A percentile compares a stretch with the other conserved stretches of the same genome.
Evolutionary conservation across 805 yeast species (phyloP).

Genomic region (Saccharomycopsis sp.): DNA sequence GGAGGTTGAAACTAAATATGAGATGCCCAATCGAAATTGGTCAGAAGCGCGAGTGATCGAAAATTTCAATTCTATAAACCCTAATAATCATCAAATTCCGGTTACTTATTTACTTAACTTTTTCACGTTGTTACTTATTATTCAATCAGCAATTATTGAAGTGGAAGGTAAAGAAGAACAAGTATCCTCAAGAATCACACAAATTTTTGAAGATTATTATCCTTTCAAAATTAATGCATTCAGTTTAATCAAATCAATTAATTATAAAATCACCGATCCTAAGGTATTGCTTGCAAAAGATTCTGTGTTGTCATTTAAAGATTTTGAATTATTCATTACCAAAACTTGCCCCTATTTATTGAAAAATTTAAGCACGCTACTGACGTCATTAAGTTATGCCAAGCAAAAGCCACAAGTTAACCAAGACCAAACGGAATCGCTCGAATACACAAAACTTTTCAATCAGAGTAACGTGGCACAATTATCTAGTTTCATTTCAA

Average conservation of each 20-base stretch:
- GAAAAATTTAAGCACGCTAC: slow-evolving; percentile 35
- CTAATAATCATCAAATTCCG: neutral
- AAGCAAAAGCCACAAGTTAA: slow-evolving; percentile 9
- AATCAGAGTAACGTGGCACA: slow-evolving; percentile 38
- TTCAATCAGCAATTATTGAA: slow-evolving; percentile 2
- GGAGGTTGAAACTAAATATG: slow-evolving; percentile 6
- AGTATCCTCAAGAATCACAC: neutral
- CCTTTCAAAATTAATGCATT: slow-evolving; percentile 23
- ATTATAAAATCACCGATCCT: slow-evolving; percentile 14
- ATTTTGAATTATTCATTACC: slow-evolving; percentile 30
- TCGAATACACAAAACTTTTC: slow-evolving; percentile 31
- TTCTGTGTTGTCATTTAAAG: slow-evolving; percentile 26
- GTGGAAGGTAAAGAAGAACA: neutral
- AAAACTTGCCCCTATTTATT: slow-evolving; percentile 39
- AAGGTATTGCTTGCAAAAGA: slow-evolving; percentile 7
- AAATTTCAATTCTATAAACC: neutral
- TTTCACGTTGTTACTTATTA: slow-evolving; percentile 10
- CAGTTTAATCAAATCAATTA: slow-evolving; percentile 24
- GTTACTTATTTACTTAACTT: slow-evolving; percentile 11
- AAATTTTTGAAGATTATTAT: slow-evolving; percentile 14
- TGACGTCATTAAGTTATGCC: slow-evolving; percentile 14
- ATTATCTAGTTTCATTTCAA: slow-evolving; percentile 31
- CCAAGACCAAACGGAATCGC: slow-evolving; percentile 1
- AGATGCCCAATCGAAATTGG: slow-evolving; percentile 7
- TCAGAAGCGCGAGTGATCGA: slow-evolving; percentile 2